Conservation (phyloP, 306 rosid species). For the Abrus pulchellus region DNA sequence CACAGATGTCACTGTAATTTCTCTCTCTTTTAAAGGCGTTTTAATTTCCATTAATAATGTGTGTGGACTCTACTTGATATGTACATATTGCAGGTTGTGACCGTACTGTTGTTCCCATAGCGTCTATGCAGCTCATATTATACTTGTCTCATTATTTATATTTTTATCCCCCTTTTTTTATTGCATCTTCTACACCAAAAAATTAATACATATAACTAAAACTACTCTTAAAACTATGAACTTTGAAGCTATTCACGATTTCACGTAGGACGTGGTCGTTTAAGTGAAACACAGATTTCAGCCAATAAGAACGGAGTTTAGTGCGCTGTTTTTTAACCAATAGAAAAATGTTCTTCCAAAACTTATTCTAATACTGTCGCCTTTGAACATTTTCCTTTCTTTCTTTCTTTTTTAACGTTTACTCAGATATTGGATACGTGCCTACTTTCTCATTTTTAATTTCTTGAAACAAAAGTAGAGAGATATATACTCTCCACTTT, state of each 20-base stretch:
- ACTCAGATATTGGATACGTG: neutral
- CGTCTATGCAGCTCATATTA: neutral
- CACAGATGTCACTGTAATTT: neutral
- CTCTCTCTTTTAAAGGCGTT: neutral
- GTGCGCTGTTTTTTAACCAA: neutral
- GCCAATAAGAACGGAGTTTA: neutral
- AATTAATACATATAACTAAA: too few relatives aligned
- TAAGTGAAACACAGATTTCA: neutral
- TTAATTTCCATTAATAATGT: neutral
- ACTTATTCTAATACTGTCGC: conserved; percentile 15
- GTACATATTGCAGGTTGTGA: neutral
- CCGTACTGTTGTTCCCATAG: conserved; percentile 17
- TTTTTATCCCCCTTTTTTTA: too few relatives aligned
- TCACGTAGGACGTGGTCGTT: neutral
- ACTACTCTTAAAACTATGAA: neutral
- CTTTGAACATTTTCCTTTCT: neutral
- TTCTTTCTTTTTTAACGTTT: neutral
- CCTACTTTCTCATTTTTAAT: neutral
- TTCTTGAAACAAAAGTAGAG: neutral
- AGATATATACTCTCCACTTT: neutral
- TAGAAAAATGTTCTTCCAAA: neutral
- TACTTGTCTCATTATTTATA: too few relatives aligned
- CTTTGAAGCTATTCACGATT: neutral
- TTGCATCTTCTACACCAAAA: too few relatives aligned
- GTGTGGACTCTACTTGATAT: neutral